Evolutionary conservation across 2,329 filamentous ascomycete genomes (phyloP), one percentile per base, ranked within the genome.

Genomic region (Fusarium sp.): DNA sequence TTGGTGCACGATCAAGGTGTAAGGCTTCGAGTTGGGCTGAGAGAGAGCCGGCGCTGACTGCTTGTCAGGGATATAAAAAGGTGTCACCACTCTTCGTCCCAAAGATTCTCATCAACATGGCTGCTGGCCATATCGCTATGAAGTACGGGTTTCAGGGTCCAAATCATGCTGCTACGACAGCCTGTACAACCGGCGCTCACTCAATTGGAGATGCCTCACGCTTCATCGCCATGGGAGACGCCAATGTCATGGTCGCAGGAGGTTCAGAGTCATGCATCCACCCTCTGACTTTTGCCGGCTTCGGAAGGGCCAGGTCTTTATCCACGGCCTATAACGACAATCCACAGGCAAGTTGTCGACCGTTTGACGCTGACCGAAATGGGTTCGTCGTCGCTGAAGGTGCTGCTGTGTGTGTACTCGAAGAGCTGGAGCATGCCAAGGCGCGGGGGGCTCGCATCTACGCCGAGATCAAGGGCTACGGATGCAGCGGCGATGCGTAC

Each of bases 311-410:
- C 1, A 90, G 96, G 68, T 98, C 95, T 62, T 86, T 99, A 38
- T 92, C 95, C 8, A 97, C 94, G 0, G 89, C 88, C 5, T 97
- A 91, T 85, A 98, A 98, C 79, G 85, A 93, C 69, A 82, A 88
- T 11, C 95, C 96, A 0, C 76, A 85, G 2, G 86, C 89, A 56
- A 91, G 95, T 59, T 98, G 95, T 33, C 89, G 97, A 11, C 97
- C 97, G 0, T 99, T 99, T 79, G 97, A 99, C 83, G 87, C 86
- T 52, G 88, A 89, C 54, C 90, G 97, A 57, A 88, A 90, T 64
- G 97, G 97, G 0, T 99, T 99, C 78, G 96, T 99, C 18, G 94
- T 99, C 35, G 92, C 94, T 1, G 97, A 99, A 83, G 97, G 97
- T 2, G 94, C 97, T 6, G 96, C 94, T 11, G 92, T 98, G 2